phyloP scores from a whole-genome alignment of 805 yeast genomes.

The Metschnikowia similis region DNA sequence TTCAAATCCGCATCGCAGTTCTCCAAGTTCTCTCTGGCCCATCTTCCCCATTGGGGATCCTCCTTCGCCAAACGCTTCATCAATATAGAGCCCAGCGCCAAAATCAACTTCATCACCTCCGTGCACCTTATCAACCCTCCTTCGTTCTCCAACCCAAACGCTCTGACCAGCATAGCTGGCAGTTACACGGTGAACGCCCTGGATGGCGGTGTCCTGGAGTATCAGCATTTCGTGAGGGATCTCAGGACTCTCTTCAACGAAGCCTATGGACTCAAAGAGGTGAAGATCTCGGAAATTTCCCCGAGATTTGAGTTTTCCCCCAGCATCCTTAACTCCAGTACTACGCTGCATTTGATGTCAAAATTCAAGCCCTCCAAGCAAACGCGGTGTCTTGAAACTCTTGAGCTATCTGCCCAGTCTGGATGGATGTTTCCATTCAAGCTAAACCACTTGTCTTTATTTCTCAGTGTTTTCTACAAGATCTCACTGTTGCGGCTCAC shows the following conservation, averaged over 20 bases:
- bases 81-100: constrained; percentile 24
- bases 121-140: constrained; percentile 35
- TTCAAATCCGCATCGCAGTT: constrained; percentile 27
- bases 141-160: constrained; percentile 17
- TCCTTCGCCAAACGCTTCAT: constrained; percentile 21
- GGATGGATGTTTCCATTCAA: constrained; percentile 54
- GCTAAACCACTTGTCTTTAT: constrained; percentile 39
- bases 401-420: constrained; percentile 39
- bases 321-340: constrained; percentile 10
- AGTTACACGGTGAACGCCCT: constrained; percentile 28
- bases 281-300: constrained; percentile 43
- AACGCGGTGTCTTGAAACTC: constrained; percentile 24
- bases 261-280: constrained; percentile 42
- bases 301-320: constrained; percentile 44
- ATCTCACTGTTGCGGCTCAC: constrained; percentile 41
- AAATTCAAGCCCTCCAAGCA: constrained; percentile 17
- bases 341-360: constrained; percentile 8
- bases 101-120: constrained; percentile 27
- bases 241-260: constrained; percentile 36
- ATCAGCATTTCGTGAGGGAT: constrained; percentile 23
- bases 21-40: constrained; percentile 31
- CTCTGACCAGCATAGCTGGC: constrained; percentile 33
- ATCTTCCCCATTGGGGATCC: constrained; percentile 23
- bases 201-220: constrained; percentile 16
- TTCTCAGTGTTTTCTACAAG: constrained; percentile 36